Percentiles rank a stretch among this genome's conserved stretches.
Conservation (phyloP, 495 filamentous ascomycete genomes). For the Alectoria sarmentosa region DNA sequence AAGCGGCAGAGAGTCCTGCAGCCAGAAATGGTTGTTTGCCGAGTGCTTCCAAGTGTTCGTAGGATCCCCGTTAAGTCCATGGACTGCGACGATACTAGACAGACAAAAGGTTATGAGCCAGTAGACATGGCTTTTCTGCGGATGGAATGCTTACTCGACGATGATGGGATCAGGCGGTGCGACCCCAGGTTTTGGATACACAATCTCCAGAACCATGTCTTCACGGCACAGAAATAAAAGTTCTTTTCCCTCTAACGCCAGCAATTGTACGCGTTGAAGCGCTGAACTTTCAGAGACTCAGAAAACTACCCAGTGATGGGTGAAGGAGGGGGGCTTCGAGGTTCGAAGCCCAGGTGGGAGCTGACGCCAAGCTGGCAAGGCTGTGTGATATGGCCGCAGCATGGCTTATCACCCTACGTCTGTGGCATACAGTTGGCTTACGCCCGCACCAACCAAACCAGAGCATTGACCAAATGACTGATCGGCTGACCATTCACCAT, state of each 20-base stretch:
- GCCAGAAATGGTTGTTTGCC: conserved; percentile 17
- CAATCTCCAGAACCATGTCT: conserved; percentile 1
- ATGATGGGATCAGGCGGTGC: not conserved
- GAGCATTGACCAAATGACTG: not conserved
- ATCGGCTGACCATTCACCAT: not conserved
- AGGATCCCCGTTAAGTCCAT: conserved; percentile 33
- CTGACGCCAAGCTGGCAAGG: not conserved
- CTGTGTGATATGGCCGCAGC: not conserved
- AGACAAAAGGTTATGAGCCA: not conserved
- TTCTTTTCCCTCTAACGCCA: not conserved
- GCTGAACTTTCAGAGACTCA: not conserved
- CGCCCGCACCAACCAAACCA: not conserved
- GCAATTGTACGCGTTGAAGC: not conserved
- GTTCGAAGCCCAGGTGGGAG: not conserved
- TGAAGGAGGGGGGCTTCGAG: not conserved
- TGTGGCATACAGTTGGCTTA: not conserved
- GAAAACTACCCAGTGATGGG: not conserved
- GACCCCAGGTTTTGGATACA: conserved; percentile 4
- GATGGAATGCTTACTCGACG: conserved; percentile 1
- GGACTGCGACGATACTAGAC: conserved; percentile 34
- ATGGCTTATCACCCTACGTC: not conserved
- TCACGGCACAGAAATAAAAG: not conserved
- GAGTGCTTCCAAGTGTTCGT: conserved; percentile 27
- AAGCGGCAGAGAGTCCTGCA: conserved; percentile 20
- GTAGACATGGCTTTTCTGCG: not conserved